Evolutionary conservation across 2,329 filamentous ascomycete genomes (phyloP), one percentile per base, ranked within the genome.

Genomic region (Dactylellina sp.): DNA sequence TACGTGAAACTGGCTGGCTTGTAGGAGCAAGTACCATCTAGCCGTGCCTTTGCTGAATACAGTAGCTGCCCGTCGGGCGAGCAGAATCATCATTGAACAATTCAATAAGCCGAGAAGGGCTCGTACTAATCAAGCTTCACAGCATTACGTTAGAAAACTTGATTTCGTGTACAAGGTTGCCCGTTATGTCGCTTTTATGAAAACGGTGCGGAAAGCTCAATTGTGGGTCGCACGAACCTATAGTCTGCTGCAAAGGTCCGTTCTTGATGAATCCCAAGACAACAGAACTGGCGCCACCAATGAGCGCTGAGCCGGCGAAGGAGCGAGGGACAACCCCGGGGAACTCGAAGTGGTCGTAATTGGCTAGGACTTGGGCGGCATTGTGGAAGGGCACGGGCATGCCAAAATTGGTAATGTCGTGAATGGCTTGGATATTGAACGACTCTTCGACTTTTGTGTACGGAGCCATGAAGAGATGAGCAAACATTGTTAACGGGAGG

Each of bases 371-470:
- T 40, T 84, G 85, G 11, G 84, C 80, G 57, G 83, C 79, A 77
- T 89, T 84, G 18, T 82, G 80, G 0, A 84, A 85, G 0, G 92
- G 91, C 0, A 91, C 88, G 0, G 77, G 68, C 61, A 78, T 76
- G 22, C 93, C 93, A 80, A 95, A 92, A 39, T 87, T 86, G 71
- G 97, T 81, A 37, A 99, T 90, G 81, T 99, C 95, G 81, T 98
- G 95, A 1, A 89, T 87, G 4, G 95, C 95, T 81, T 99, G 95
- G 70, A 98, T 88, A 81, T 97, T 97, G 86, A 99, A 98, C 0
- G 94, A 98, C 82, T 99, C 95, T 81, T 99, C 95, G 71, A 99
- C 95, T 81, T 99, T 99, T 66, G 93, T 97, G 83, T 96, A 94
- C 0, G 95, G 95, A 9, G 93, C 88, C 22, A 88, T 80, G 75